Percentiles rank a stretch among this genome's conserved stretches.
Evolutionary conservation across 495 filamentous ascomycete species (phyloP).

Genomic region (Parmelia sp.): DNA sequence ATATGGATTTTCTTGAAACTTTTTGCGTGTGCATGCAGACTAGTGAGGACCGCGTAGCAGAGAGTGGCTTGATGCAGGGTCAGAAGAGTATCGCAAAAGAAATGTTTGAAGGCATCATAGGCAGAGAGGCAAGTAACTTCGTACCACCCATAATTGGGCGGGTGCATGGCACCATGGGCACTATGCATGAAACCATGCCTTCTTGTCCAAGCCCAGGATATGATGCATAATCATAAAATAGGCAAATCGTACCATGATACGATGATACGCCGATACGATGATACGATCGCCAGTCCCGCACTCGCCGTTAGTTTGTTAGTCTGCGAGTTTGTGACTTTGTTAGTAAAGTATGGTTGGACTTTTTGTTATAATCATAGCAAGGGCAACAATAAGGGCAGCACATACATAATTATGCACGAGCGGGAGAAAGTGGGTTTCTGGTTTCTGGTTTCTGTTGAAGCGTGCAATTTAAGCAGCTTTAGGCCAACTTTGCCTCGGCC

Average conservation of each 20-base stretch:
- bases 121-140: slow-evolving; percentile 11
- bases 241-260: no score
- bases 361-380: neutral
- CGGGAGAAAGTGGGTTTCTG: slow-evolving; percentile 28
- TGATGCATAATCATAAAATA: slow-evolving; percentile 17
- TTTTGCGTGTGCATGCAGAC: slow-evolving; percentile 10
- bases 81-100: slow-evolving; percentile 23
- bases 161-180: slow-evolving; percentile 24
- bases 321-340: no score
- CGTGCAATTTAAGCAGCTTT: slow-evolving; percentile 9
- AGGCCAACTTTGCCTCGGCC: neutral
- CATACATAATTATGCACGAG: slow-evolving; percentile 18
- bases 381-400: neutral
- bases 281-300: slow-evolving; percentile 24
- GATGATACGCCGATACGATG: no score
- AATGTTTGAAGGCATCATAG: slow-evolving; percentile 3
- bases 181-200: slow-evolving; percentile 20
- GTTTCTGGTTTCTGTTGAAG: no score
- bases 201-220: slow-evolving; percentile 6
- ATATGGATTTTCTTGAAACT: slow-evolving; percentile 2
- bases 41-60: slow-evolving; percentile 25
- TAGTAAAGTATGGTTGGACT: no score
- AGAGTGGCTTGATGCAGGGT: slow-evolving; percentile 26
- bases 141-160: slow-evolving; percentile 21
- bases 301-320: slow-evolving; percentile 16